Base-by-base conservation (phyloP, 352 stramenopile genomes). In the Globisporangium rhizosaccharum region DNA sequence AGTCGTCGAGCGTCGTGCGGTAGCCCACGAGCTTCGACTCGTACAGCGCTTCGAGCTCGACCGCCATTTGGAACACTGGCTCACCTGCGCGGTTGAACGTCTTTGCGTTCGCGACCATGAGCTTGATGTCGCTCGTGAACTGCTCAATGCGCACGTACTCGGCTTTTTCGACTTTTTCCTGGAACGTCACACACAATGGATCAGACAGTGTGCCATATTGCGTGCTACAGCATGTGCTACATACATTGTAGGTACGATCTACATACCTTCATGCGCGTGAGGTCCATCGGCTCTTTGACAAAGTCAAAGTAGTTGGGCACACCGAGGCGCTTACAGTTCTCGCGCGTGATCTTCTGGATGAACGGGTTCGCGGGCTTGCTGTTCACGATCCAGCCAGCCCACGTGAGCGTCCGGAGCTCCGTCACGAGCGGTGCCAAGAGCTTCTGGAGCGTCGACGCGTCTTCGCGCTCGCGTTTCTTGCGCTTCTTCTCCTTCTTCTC, bases 271-370 rank as follows among this genome's bases (percentile, higher is more conserved):
- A 92, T 86, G 10, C 81, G 77, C 26, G 82, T 94, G 42, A 94
- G 66, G 51, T 94, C 85, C 85, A 94, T 94, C 4, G 85, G 82
- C 51, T 66, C 79, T 57, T 80, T 79, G 49, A 94, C 72, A 60
- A 80, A 94, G 68, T 92, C 81, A 80, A 94, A 94, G 67, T 92
- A 94, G 57, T 91, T 91, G 33, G 80, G 79, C 18, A 94, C 82
- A 17, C 82, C 82, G 0, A 92, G 71, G 15, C 79, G 70, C 66
- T 90, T 90, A 75, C 85, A 94, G 64, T 94, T 94, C 0, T 94
- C 82, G 41, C 77, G 76, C 12, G 85, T 94, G 66, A 92, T 90
- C 67, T 94, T 94, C 57, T 86, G 76, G 51, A 90, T 66, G 66
- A 93, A 92, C n/a, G 84, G 82, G 49, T 90, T 93, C 0, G 72